Conservation (phyloP, 2,329 filamentous ascomycete genomes). For the Aureobasidium sp. region DNA sequence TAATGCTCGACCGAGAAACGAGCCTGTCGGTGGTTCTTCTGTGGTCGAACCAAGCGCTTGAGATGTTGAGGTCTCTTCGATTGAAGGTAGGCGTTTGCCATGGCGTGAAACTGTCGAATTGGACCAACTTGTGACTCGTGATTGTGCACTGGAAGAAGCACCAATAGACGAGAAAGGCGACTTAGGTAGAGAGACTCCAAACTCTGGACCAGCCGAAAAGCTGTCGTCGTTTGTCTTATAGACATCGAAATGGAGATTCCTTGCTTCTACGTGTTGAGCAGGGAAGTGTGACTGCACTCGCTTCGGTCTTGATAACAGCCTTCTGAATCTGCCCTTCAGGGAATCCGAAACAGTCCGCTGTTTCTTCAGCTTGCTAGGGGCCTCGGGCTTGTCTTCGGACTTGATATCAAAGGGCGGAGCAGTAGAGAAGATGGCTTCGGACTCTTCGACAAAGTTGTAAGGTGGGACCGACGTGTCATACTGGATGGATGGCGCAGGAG, state of each 20-base stretch:
- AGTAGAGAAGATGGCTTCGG: conserved; percentile 18
- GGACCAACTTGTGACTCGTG: conserved; percentile 67
- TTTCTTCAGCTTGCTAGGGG: conserved; percentile 28
- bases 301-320: conserved; percentile 44
- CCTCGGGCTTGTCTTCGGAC: background rate
- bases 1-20: conserved; percentile 27
- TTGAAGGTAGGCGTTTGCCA: conserved; percentile 13
- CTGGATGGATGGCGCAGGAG: conserved; percentile 10
- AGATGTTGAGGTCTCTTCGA: conserved; percentile 12
- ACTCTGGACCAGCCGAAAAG: conserved; percentile 8
- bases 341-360: conserved; percentile 57
- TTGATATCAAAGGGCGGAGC: conserved; percentile 13
- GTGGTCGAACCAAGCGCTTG: conserved; percentile 4
- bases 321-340: conserved; percentile 56
- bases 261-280: conserved; percentile 45
- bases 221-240: conserved; percentile 13
- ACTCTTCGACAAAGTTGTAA: conserved; percentile 24
- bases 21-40: conserved; percentile 20
- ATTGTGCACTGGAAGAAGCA: conserved; percentile 28
- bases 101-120: conserved; percentile 50
- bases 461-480: conserved; percentile 25
- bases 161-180: conserved; percentile 5
- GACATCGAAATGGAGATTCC: conserved; percentile 23
- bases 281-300: conserved; percentile 36
- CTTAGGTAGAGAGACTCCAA: conserved; percentile 8